Conservation (phyloP, 2,329 filamentous ascomycete species). For the Exserohilum rostratum region DNA sequence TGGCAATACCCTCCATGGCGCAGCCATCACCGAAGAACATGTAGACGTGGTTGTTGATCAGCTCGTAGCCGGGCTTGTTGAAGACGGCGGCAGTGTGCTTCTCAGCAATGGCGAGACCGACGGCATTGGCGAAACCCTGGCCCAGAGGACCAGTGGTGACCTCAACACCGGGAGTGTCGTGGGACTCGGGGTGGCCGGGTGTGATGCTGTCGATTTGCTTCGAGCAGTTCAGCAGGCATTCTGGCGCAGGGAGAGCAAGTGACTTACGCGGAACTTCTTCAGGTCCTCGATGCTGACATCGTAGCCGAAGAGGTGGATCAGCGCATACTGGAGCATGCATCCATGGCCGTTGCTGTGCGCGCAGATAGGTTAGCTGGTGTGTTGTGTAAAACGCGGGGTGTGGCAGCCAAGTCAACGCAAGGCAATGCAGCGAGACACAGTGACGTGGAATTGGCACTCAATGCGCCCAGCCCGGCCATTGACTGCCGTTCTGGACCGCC, state of each 20-base stretch:
- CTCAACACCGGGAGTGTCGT: constrained; percentile 96
- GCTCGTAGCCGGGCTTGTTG: constrained; percentile 93
- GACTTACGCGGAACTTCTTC: constrained; percentile 91
- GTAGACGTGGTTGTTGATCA: constrained; percentile 97
- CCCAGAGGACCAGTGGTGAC: constrained; percentile 98
- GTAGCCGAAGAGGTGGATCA: constrained; percentile 97
- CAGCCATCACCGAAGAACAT: constrained; percentile 97
- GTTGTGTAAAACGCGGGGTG: neutral
- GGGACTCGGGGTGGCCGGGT: constrained; percentile 93
- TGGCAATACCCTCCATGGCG: constrained; percentile 96
- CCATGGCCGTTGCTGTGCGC: constrained; percentile 88
- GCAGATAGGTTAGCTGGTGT: constrained; percentile 1
- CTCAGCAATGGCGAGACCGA: constrained; percentile 96
- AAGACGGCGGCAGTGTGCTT: constrained; percentile 87
- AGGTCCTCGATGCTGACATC: constrained; percentile 84
- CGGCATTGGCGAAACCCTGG: constrained; percentile 95
- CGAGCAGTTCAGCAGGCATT: constrained; percentile 20
- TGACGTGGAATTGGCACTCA: too few relatives aligned
- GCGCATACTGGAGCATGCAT: constrained; percentile 99
- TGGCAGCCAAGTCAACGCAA: too few relatives aligned
- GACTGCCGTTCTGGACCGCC: neutral
- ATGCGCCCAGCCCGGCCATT: too few relatives aligned
- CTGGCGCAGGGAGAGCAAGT: constrained; percentile 55
- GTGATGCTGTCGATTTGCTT: constrained; percentile 79
- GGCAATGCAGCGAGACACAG: too few relatives aligned